These are phyloP conservation scores for Microcos paniculata DNA, from an alignment of 345 rosid species.

Conservation along the genomic window DNA sequence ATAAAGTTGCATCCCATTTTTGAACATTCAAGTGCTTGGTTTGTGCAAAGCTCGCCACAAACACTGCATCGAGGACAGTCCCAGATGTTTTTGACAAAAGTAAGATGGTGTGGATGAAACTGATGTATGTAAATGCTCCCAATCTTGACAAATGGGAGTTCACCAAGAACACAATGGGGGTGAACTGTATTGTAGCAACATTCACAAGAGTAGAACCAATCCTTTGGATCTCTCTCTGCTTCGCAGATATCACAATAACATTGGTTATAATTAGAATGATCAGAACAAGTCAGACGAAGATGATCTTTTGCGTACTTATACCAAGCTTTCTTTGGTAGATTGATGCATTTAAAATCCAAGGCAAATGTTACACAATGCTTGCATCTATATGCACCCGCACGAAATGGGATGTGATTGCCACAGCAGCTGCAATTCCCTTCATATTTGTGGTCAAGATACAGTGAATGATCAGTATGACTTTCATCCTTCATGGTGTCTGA, in stretches of 20 bases:
- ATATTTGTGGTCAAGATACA: neutral
- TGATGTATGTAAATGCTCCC: neutral
- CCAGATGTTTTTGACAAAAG: too few relatives aligned
- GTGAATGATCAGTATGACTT: neutral
- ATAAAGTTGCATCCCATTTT: too few relatives aligned
- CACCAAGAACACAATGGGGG: neutral
- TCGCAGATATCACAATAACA: conserved; percentile 19
- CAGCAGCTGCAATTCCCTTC: too few relatives aligned
- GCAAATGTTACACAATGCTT: conserved; percentile 11
- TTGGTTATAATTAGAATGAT: neutral
- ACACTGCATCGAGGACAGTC: too few relatives aligned
- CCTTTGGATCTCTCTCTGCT: conserved; percentile 10
- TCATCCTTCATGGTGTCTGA: neutral
- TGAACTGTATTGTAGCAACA: neutral
- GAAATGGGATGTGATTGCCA: neutral
- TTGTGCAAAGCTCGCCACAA: too few relatives aligned
- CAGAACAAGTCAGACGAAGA: conserved; percentile 17
- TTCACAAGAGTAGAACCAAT: conserved; percentile 9
- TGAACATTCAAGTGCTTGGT: too few relatives aligned
- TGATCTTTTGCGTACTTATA: conserved; percentile 1
- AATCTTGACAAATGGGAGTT: neutral
- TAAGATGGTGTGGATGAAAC: neutral
- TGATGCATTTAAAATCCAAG: neutral
- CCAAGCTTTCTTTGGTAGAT: neutral
- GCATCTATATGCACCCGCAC: neutral